A percentile compares a stretch with the other conserved stretches of the same genome.
Evolutionary conservation across 768 basidiomycete genomes (phyloP).

Genomic region (Gymnopilus junonius): DNA sequence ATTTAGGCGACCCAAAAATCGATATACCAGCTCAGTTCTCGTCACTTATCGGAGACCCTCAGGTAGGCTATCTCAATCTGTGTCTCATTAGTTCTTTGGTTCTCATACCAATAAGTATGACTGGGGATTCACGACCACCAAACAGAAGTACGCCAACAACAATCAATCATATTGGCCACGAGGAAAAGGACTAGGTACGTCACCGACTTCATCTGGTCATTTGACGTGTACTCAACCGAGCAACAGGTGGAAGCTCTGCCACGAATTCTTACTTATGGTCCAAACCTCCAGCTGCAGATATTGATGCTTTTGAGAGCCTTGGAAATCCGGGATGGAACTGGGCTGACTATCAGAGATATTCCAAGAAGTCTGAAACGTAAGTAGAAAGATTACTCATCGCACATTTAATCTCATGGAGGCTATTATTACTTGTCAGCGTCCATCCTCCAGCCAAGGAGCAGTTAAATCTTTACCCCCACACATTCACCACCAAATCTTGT

Average conservation of each 20-base stretch:
- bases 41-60: neutral
- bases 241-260: constrained; percentile 46
- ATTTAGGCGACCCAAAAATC: neutral
- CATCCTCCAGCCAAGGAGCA: constrained; percentile 30
- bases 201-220: neutral
- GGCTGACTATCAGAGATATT: constrained; percentile 43
- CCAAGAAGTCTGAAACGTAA: constrained; percentile 41
- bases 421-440: constrained; percentile 24
- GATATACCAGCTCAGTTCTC: constrained; percentile 7
- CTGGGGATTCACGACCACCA: constrained; percentile 37
- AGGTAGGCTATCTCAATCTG: neutral
- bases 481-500: constrained; percentile 24
- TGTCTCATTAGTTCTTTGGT: constrained; percentile 9
- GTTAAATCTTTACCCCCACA: constrained; percentile 27
- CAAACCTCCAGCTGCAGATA: constrained; percentile 34
- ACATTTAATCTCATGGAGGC: neutral
- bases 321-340: constrained; percentile 64
- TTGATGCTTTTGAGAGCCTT: constrained; percentile 45
- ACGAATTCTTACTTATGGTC: constrained; percentile 46
- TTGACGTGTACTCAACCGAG: neutral
- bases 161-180: constrained; percentile 30
- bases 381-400: neutral
- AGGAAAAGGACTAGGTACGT: constrained; percentile 36
- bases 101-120: constrained; percentile 34
- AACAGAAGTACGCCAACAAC: constrained; percentile 31